Base-by-base conservation (phyloP, 768 basidiomycete genomes). In the Auriculariales sp. region DNA sequence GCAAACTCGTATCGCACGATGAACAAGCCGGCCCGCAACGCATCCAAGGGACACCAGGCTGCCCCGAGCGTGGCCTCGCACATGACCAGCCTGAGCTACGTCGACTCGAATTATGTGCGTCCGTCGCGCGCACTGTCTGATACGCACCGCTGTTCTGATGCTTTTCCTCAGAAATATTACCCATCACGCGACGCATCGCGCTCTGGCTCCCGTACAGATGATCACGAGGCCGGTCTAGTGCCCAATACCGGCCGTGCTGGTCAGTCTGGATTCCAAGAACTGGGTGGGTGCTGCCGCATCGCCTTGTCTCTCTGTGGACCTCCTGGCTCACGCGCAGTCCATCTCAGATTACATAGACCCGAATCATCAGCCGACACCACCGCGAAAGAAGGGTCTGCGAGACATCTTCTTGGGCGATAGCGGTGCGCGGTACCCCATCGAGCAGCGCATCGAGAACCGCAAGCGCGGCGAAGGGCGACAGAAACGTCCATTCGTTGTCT, bases 361-460 rank as follows among this genome's bases (percentile, higher is more conserved):
- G 25, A 45, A 54, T 34, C 58, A 54, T 10, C 53, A 60, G 46
- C 62, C 60, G 6, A 42, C 57, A 7, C 49, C 59, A 14, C 52
- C 59, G n/a, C 71, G 72, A 54, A 75, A 75, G 54, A 61, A 60
- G 2, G 63, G 60, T 69, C 3, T 64, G 78, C 3, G 58, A 7
- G 36, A 29, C 10, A 34, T 52, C 34, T 47, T 53, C 11, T 39
- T 44, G 27, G 39, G 52, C 2, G 52, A 50, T 17, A 28, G 36
- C 25, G 53, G 50, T 19, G 46, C 75, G 71, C 9, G 70, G 51
- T 80, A 81, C 51, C 82, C 83, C 3, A 33, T 84, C 28, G 77
- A 85, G 53, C 83, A 93, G 58, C 75, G 83, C 46, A 91, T 95
- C 59, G 84, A 92, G 59, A 73, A 87, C 59, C 94, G 94, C 71